A percentile compares a stretch with the other conserved stretches of the same genome.
These are phyloP conservation scores for Claviceps africana DNA, from an alignment of 2,329 filamentous ascomycete genomes.

Conservation along the genomic window DNA sequence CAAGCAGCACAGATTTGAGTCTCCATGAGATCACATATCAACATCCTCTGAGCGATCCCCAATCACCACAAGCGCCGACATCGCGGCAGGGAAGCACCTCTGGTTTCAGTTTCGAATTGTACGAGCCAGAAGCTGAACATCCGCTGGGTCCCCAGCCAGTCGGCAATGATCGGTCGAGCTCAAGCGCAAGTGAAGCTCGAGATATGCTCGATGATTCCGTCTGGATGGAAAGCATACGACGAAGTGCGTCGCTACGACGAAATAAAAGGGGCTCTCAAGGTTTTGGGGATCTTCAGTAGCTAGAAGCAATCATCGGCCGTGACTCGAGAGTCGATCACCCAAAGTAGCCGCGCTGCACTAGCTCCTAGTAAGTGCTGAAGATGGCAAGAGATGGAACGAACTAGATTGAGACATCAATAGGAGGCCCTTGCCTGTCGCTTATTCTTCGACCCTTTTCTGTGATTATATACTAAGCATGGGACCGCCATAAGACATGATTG, in stretches of 20 bases:
- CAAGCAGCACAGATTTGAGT: conserved; percentile 28
- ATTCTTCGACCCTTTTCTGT: no score
- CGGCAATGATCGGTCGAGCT: conserved; percentile 53
- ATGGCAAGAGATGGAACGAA: no score
- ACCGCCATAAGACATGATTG: no score
- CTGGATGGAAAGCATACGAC: conserved; percentile 84
- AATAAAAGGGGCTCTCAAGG: conserved; percentile 23
- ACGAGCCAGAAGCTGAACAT: conserved; percentile 25
- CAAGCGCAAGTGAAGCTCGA: conserved; percentile 63
- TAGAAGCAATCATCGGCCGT: not conserved
- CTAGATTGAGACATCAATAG: no score
- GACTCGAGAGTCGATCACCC: not conserved
- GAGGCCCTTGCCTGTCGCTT: no score
- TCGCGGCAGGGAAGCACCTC: conserved; percentile 32
- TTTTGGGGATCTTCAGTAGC: conserved; percentile 15
- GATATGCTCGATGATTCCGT: conserved; percentile 77
- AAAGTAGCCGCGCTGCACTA: no score
- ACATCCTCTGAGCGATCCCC: conserved; percentile 42
- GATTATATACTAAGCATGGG: no score
- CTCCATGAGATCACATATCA: conserved; percentile 17
- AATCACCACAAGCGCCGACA: conserved; percentile 27
- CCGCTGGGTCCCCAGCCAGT: conserved; percentile 28
- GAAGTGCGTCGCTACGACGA: conserved; percentile 60
- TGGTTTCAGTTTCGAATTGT: conserved; percentile 45
- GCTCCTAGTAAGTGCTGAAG: no score